These are phyloP conservation scores for Claviceps africana DNA, from an alignment of 2,329 filamentous ascomycete species.

Conservation along the genomic window DNA sequence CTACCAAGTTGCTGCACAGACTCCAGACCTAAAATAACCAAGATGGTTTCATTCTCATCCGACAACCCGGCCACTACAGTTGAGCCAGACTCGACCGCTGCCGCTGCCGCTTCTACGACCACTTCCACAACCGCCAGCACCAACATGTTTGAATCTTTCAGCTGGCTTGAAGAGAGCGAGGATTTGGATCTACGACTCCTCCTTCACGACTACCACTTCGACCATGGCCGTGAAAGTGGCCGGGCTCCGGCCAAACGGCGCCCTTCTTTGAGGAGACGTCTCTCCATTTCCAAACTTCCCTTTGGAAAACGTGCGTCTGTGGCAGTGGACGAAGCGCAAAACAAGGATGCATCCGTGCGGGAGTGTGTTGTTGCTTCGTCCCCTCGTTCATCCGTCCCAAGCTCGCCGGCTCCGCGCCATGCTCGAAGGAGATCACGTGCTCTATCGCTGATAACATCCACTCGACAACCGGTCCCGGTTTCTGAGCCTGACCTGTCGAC, in stretches of 20 bases:
- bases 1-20: not conserved
- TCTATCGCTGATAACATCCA: slow-evolving; percentile 39
- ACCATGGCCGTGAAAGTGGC: slow-evolving; percentile 35
- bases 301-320: slow-evolving; percentile 40
- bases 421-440: slow-evolving; percentile 38
- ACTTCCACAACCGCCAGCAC: slow-evolving; percentile 12
- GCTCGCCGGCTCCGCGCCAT: slow-evolving; percentile 19
- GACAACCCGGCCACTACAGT: slow-evolving; percentile 7
- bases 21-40: slow-evolving; percentile 6
- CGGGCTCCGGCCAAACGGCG: slow-evolving; percentile 31
- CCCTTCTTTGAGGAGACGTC: slow-evolving; percentile 53
- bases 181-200: slow-evolving; percentile 53
- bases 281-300: slow-evolving; percentile 56
- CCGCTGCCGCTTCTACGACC: slow-evolving; percentile 9
- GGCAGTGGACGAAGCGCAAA: slow-evolving; percentile 33
- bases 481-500: slow-evolving; percentile 9
- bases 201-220: slow-evolving; percentile 57
- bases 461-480: slow-evolving; percentile 19
- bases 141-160: slow-evolving; percentile 52
- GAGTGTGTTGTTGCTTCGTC: slow-evolving; percentile 14
- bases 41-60: slow-evolving; percentile 13
- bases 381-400: slow-evolving; percentile 10
- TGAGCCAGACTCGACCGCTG: slow-evolving; percentile 10
- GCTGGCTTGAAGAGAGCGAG: slow-evolving; percentile 61
- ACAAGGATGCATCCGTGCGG: slow-evolving; percentile 24